Percentiles rank a stretch among this genome's conserved stretches.
Conservation (phyloP, 2,329 filamentous ascomycete genomes). For the Penicillium occitanis region DNA sequence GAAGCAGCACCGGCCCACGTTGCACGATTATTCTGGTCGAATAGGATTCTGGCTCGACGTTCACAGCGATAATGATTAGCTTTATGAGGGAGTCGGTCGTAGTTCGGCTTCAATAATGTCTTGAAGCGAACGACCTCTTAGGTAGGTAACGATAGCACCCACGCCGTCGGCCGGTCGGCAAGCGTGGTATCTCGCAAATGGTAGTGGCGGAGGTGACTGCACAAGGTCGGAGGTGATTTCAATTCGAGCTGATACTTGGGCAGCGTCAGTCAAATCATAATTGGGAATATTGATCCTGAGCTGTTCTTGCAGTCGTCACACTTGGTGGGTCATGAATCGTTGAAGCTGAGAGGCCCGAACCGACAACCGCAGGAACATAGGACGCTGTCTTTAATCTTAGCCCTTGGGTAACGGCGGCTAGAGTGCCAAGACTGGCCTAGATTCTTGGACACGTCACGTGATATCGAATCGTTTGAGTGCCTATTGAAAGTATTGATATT, state of each 20-base stretch:
- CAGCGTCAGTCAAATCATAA: not conserved
- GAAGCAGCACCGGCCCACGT: slow-evolving; percentile 5
- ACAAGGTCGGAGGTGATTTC: not conserved
- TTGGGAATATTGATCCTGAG: not conserved
- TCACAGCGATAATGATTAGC: not conserved
- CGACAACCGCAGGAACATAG: slow-evolving; percentile 11
- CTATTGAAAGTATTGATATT: not conserved
- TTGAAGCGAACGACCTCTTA: not conserved
- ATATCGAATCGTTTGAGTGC: not conserved
- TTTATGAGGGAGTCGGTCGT: not conserved
- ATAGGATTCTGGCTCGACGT: not conserved
- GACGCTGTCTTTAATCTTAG: too few species aligned
- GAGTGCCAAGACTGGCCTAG: not conserved
- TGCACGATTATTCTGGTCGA: not conserved
- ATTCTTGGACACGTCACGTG: not conserved
- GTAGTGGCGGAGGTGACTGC: not conserved
- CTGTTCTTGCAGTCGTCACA: slow-evolving; percentile 11
- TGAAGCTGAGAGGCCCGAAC: slow-evolving; percentile 12
- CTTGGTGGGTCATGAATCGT: slow-evolving; percentile 10
- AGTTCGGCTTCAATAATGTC: not conserved
- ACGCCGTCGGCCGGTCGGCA: not conserved
- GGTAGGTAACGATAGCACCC: not conserved
- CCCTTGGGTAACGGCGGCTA: not conserved
- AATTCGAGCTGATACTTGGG: not conserved
- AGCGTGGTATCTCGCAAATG: not conserved